Evolutionary conservation across 2,329 filamentous ascomycete genomes (phyloP), one percentile per base, ranked within the genome.

Genomic region (Nemania abortiva): DNA sequence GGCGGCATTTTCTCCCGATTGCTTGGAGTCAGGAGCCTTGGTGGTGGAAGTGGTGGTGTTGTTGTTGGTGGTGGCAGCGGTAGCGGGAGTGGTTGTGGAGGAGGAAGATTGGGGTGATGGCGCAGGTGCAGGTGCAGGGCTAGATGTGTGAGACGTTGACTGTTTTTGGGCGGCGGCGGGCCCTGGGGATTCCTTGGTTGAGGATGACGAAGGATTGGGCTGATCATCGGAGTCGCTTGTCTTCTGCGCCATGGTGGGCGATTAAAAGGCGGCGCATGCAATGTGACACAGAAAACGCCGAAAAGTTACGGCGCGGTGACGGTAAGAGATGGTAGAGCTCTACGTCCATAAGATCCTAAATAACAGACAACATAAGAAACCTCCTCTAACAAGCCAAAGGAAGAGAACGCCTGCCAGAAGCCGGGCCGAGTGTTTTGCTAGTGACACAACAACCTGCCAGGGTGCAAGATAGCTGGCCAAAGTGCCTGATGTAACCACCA

Each of bases 181-280:
- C 63, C 75, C 77, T 71, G 74, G 67, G 67, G 66, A 70, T 65
- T 76, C 75, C 73, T 77, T 79, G 69, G 75, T 76, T 39, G 74
- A 74, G 69, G 77, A 77, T 77, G 77, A 78, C 73, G 77, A 75
- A 76, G 77, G 74, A 76, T 78, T 78, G 73, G 77, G 72, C 71
- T 77, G 77, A 74, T 79, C 77, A 75, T 76, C 76, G 74, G 77
- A 69, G 69, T 76, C 75, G 77, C 74, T 76, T 64, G 77, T 75
- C 74, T 78, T 79, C 72, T 76, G 78, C 74, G 77, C 77, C 77
- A 79, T 79, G 73, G 73, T 77, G 74, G 76, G 74, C 69, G 74
- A 77, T 76, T 74, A 77, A 37, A 77, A 74, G 77, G 77, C 77
- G 77, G 76, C 77, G 72, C 75, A 78, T 76, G 66, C 73, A 79